phyloP scores from a whole-genome alignment of 1,284 basidiomycete genomes.

The Fomitiporia mediterranea region DNA sequence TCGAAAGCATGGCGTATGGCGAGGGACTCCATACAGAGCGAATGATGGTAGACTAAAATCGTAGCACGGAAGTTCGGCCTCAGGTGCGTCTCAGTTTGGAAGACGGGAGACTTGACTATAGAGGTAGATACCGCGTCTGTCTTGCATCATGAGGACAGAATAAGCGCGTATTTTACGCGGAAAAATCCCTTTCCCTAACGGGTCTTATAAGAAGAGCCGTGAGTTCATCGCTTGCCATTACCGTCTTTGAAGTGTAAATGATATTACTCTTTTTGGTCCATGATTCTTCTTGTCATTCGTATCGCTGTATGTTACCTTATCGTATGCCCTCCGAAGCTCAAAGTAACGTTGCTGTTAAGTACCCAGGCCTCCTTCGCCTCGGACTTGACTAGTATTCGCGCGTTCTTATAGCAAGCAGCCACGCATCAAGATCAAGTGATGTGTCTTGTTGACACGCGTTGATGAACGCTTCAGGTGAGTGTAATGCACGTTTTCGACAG shows the following conservation, averaged over 20 bases:
- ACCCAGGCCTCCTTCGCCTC: too few relatives aligned
- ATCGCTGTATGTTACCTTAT: too few relatives aligned
- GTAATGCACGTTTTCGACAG: too few relatives aligned
- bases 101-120: conserved; percentile 9
- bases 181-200: background rate
- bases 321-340: too few relatives aligned
- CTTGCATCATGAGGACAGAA: background rate
- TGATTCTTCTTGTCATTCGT: too few relatives aligned
- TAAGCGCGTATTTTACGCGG: conserved; percentile 2
- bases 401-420: too few relatives aligned
- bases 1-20: conserved; percentile 85
- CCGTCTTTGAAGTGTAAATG: conserved; percentile 37
- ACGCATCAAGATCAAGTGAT: too few relatives aligned
- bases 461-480: too few relatives aligned
- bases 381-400: too few relatives aligned
- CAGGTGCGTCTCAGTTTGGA: conserved; percentile 20
- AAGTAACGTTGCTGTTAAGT: too few relatives aligned
- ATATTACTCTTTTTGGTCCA: conserved; percentile 36
- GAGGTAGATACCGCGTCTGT: background rate
- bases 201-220: conserved; percentile 32
- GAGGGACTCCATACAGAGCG: conserved; percentile 77
- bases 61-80: background rate
- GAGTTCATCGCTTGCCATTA: conserved; percentile 44
- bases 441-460: too few relatives aligned
- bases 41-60: conserved; percentile 43